Evolutionary conservation across 75 land plant species (phyloP).

Genomic region (Larix kaempferi): DNA sequence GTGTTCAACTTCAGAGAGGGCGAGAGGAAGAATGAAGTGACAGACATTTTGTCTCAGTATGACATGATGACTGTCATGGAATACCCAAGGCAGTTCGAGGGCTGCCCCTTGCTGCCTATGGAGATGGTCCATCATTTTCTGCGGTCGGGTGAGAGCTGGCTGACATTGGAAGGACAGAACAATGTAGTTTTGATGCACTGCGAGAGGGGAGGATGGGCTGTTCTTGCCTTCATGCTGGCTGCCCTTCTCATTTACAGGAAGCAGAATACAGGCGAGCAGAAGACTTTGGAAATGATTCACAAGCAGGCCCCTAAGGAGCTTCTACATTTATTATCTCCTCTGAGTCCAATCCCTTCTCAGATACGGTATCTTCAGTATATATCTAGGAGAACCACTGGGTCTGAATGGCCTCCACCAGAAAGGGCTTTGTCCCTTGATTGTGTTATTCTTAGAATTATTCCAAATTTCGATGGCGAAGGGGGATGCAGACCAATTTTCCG

Average conservation of each 20-base stretch:
- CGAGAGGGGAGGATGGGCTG: slow-evolving; percentile 97
- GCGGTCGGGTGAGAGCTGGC: slow-evolving; percentile 94
- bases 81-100: slow-evolving; percentile 93
- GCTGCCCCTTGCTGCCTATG: slow-evolving; percentile 84
- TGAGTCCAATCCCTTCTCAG: slow-evolving; percentile 96
- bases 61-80: slow-evolving; percentile 97
- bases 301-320: slow-evolving; percentile 91
- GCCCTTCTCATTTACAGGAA: slow-evolving; percentile 83
- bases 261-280: slow-evolving; percentile 79
- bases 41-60: slow-evolving; percentile 63
- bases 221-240: slow-evolving; percentile 94
- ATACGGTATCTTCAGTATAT: slow-evolving; percentile 90
- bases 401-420: slow-evolving; percentile 95
- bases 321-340: slow-evolving; percentile 71
- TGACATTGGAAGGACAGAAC: slow-evolving; percentile 76
- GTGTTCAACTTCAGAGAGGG: slow-evolving; percentile 90
- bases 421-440: slow-evolving; percentile 88
- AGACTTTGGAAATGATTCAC: slow-evolving; percentile 90
- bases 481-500: slow-evolving; percentile 92
- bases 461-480: slow-evolving; percentile 81
- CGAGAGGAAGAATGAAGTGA: slow-evolving; percentile 56
- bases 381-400: slow-evolving; percentile 80
- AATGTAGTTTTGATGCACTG: slow-evolving; percentile 94
- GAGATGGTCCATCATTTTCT: slow-evolving; percentile 98
- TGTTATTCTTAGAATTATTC: slow-evolving; percentile 81